phyloP scores from a whole-genome alignment of 306 rosid species.

The Mucuna pruriens region DNA sequence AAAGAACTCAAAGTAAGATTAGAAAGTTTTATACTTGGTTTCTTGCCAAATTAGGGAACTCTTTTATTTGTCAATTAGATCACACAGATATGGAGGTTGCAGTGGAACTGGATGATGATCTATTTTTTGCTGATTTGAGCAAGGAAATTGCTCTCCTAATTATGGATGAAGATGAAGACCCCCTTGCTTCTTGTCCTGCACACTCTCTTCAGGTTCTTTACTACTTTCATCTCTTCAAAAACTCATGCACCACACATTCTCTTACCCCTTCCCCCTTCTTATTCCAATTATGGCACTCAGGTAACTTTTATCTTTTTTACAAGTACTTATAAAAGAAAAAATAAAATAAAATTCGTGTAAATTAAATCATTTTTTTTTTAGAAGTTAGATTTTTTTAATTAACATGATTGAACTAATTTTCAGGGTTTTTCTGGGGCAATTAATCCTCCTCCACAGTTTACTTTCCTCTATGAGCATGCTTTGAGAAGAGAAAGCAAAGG shows the following conservation, averaged over 20 bases:
- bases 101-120: constrained; percentile 74
- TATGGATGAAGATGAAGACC: constrained; percentile 90
- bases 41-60: background rate
- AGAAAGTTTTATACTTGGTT: constrained; percentile 9
- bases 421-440: constrained; percentile 68
- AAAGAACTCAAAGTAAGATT: background rate
- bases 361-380: no score
- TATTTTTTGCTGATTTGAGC: constrained; percentile 82
- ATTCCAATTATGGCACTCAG: background rate
- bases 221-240: constrained; percentile 23
- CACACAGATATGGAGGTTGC: constrained; percentile 59
- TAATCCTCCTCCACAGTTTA: constrained; percentile 63
- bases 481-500: constrained; percentile 86
- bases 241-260: background rate
- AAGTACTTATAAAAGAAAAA: no score
- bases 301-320: no score
- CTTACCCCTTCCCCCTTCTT: background rate
- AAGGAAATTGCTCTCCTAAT: constrained; percentile 85
- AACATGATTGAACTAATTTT: constrained; percentile 19
- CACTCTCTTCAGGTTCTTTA: constrained; percentile 67
- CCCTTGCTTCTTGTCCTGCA: constrained; percentile 54
- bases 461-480: constrained; percentile 50
- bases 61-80: background rate
- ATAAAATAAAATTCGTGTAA: no score
- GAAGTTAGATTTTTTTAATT: no score